Evolutionary conservation across 1,284 basidiomycete species (phyloP).

Genomic region (Wolfiporia cocos): DNA sequence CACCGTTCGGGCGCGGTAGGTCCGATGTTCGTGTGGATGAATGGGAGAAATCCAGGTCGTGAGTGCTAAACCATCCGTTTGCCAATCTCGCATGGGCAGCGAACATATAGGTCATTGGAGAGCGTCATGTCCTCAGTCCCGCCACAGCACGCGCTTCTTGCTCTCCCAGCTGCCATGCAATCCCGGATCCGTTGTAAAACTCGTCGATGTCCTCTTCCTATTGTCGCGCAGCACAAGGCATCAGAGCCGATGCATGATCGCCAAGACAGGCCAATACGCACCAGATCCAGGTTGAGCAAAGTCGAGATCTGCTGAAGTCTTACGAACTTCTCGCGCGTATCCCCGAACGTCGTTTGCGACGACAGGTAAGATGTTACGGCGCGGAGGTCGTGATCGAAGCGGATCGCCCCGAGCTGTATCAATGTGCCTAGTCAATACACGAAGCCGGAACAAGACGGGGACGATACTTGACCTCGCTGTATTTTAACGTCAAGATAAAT

Average conservation of each 20-base stretch:
- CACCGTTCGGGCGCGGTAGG: too few species aligned
- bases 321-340: constrained; percentile 87
- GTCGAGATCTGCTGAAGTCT: constrained; percentile 92
- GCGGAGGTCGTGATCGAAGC: constrained; percentile 92
- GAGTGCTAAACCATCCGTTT: too few species aligned
- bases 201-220: constrained; percentile 90
- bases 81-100: too few species aligned
- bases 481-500: constrained; percentile 73
- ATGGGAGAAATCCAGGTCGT: too few species aligned
- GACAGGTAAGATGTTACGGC: constrained; percentile 80
- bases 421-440: not conserved
- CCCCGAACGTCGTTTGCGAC: constrained; percentile 81
- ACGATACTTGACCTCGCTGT: constrained; percentile 66
- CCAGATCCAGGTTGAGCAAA: constrained; percentile 84
- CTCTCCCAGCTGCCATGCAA: constrained; percentile 79
- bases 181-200: constrained; percentile 90
- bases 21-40: too few species aligned
- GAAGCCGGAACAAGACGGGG: not conserved
- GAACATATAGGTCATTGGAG: not conserved
- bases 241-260: too few species aligned
- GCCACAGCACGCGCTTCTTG: constrained; percentile 74
- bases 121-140: constrained; percentile 46
- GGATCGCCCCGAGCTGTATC: constrained; percentile 86
- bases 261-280: too few species aligned
- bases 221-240: not conserved